These are phyloP conservation scores for Canavalia ensiformis DNA, from an alignment of 306 rosid species.

Conservation along the genomic window DNA sequence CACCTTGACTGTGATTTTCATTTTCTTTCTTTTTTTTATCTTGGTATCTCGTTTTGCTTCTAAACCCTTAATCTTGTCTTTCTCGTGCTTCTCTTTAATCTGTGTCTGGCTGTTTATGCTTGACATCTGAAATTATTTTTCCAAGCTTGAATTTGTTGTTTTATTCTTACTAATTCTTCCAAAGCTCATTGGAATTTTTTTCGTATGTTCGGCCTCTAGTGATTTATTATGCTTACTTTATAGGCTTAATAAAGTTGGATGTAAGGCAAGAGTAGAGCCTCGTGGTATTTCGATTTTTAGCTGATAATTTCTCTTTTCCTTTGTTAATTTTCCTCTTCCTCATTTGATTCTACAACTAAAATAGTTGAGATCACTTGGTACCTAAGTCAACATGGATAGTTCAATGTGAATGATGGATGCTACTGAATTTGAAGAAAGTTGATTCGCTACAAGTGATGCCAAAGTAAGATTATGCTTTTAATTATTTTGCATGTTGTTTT, in stretches of 20 bases:
- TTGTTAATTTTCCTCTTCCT: slow-evolving; percentile 30
- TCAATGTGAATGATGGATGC: slow-evolving; percentile 71
- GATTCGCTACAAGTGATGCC: slow-evolving; percentile 83
- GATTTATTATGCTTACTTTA: slow-evolving; percentile 3
- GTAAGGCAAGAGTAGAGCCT: not conserved
- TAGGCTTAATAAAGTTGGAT: not conserved
- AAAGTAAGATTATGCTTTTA: slow-evolving; percentile 64
- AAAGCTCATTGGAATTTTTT: slow-evolving; percentile 17
- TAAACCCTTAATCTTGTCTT: slow-evolving; percentile 54
- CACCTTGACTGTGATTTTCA: slow-evolving; percentile 58
- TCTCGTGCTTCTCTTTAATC: not conserved
- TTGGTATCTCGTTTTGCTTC: slow-evolving; percentile 59
- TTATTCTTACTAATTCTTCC: slow-evolving; percentile 10
- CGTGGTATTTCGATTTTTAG: slow-evolving; percentile 10
- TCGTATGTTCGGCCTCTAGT: not conserved
- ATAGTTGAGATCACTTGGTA: slow-evolving; percentile 57
- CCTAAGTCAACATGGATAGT: slow-evolving; percentile 21
- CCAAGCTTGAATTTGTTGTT: slow-evolving; percentile 34
- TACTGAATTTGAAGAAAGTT: slow-evolving; percentile 79
- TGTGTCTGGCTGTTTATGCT: slow-evolving; percentile 21
- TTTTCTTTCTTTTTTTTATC: slow-evolving; percentile 18
- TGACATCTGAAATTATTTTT: slow-evolving; percentile 47
- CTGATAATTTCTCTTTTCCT: not conserved
- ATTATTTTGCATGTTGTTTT: slow-evolving; percentile 33
- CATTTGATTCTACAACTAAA: slow-evolving; percentile 42